These are phyloP conservation scores for Diaporthe sp. DNA, from an alignment of 2,329 filamentous ascomycete species.

Conservation along the genomic window DNA sequence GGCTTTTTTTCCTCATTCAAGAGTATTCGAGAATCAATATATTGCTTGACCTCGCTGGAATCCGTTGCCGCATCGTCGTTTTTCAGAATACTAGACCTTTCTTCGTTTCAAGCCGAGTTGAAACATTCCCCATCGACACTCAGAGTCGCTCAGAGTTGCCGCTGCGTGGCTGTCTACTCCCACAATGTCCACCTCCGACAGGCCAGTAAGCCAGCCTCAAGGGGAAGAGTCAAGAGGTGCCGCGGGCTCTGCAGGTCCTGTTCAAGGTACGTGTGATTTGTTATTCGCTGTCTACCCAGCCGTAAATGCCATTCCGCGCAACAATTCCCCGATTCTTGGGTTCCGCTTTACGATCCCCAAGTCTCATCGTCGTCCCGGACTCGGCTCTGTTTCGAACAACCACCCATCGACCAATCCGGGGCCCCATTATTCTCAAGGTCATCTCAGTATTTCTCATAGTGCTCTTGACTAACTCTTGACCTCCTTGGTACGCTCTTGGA, in stretches of 20 bases:
- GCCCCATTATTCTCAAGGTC: background rate
- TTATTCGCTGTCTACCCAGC: background rate
- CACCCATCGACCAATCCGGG: slow-evolving; percentile 17
- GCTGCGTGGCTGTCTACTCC: background rate
- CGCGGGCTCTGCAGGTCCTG: background rate
- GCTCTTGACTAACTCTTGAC: slow-evolving; percentile 21
- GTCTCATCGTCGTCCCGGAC: slow-evolving; percentile 22
- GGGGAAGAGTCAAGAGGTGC: background rate
- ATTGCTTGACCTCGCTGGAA: slow-evolving; percentile 23
- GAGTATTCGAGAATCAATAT: slow-evolving; percentile 24
- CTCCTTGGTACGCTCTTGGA: slow-evolving; percentile 18
- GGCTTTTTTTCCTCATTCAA: background rate
- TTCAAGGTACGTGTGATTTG: slow-evolving; percentile 25
- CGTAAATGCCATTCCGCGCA: background rate
- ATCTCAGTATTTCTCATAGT: slow-evolving; percentile 12
- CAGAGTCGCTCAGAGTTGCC: background rate
- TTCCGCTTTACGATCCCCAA: slow-evolving; percentile 5
- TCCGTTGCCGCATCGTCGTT: background rate
- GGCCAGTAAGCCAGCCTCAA: slow-evolving; percentile 20
- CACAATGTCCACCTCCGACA: slow-evolving; percentile 26
- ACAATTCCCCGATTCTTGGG: slow-evolving; percentile 2
- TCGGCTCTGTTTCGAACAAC: slow-evolving; percentile 23
- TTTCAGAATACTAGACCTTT: background rate
- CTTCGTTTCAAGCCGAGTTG: background rate
- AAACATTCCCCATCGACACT: slow-evolving; percentile 2